phyloP scores from a whole-genome alignment of 306 rosid genomes.

The Prunus campanulata region DNA sequence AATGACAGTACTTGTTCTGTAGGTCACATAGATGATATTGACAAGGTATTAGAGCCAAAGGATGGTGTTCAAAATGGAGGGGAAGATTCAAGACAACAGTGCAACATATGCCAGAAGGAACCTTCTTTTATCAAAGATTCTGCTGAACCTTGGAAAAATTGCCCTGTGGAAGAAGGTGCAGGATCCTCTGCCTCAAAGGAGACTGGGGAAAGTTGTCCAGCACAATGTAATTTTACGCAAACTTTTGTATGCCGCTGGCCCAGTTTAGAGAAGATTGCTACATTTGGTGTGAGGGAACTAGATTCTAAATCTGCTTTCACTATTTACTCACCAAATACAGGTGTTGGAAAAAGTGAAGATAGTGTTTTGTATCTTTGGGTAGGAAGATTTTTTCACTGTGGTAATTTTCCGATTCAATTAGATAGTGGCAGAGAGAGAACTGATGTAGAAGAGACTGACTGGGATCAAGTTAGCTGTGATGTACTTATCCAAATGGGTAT shows the following conservation, averaged over 20 bases:
- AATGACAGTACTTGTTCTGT: constrained; percentile 30
- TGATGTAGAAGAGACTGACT: constrained; percentile 51
- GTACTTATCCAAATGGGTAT: constrained; percentile 54
- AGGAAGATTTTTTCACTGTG: constrained; percentile 60
- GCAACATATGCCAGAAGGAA: constrained; percentile 33
- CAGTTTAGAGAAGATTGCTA: constrained; percentile 58
- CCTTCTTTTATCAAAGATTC: constrained; percentile 28
- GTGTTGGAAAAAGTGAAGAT: constrained; percentile 33
- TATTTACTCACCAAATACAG: constrained; percentile 57
- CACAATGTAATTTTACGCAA: constrained; percentile 23
- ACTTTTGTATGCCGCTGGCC: constrained; percentile 74
- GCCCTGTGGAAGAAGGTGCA: constrained; percentile 25
- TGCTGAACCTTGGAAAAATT: constrained; percentile 28
- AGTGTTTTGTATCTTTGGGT: constrained; percentile 72
- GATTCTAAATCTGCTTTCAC: constrained; percentile 72
- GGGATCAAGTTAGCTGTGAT: constrained; percentile 59
- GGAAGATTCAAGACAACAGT: constrained; percentile 33
- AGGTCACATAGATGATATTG: constrained; percentile 31
- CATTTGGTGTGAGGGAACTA: constrained; percentile 53
- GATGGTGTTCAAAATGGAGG: constrained; percentile 36
- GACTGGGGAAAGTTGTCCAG: constrained; percentile 34
- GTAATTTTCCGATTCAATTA: constrained; percentile 39
- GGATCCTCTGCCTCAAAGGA: constrained; percentile 37
- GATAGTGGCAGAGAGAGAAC: constrained; percentile 50
- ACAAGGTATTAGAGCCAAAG: constrained; percentile 26